phyloP scores from a whole-genome alignment of 1,284 basidiomycete species.

The Schizophyllum commune region DNA sequence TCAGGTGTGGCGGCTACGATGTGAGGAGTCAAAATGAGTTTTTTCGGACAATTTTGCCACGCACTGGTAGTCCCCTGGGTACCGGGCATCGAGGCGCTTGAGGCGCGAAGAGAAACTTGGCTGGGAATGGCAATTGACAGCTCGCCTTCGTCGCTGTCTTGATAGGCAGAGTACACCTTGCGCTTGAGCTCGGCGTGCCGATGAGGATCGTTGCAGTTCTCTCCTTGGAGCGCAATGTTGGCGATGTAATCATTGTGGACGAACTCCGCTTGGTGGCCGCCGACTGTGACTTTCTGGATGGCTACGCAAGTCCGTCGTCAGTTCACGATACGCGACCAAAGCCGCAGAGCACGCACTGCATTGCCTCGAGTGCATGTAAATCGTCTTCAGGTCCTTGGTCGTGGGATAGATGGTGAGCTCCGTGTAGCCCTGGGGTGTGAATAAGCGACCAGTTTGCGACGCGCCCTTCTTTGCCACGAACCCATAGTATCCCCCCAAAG shows the following conservation, averaged over 20 bases:
- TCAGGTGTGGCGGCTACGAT: conserved; percentile 64
- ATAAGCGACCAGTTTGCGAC: conserved; percentile 4
- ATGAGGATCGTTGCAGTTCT: conserved; percentile 55
- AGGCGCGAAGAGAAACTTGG: conserved; percentile 66
- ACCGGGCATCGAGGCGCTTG: conserved; percentile 34
- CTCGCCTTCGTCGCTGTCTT: conserved; percentile 91
- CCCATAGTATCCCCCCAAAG: conserved; percentile 75
- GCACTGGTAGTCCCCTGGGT: conserved; percentile 39
- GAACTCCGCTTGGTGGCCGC: conserved; percentile 64
- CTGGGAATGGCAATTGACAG: conserved; percentile 84
- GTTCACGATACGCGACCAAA: conserved; percentile 6
- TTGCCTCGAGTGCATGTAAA: conserved; percentile 82
- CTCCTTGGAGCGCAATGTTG: conserved; percentile 46
- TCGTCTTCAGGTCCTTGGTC: conserved; percentile 65
- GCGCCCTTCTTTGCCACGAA: conserved; percentile 26
- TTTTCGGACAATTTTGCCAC: background rate
- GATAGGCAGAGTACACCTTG: conserved; percentile 82
- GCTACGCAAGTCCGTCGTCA: conserved; percentile 32
- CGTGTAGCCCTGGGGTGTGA: conserved; percentile 68
- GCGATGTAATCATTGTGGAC: conserved; percentile 71
- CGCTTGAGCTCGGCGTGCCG: conserved; percentile 92
- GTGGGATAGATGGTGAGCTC: conserved; percentile 84
- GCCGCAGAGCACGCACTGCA: conserved; percentile 50
- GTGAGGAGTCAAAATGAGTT: background rate
- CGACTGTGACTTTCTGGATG: conserved; percentile 69